Conservation (phyloP, 108 stramenopile species). For the Nitzschia sp. region DNA sequence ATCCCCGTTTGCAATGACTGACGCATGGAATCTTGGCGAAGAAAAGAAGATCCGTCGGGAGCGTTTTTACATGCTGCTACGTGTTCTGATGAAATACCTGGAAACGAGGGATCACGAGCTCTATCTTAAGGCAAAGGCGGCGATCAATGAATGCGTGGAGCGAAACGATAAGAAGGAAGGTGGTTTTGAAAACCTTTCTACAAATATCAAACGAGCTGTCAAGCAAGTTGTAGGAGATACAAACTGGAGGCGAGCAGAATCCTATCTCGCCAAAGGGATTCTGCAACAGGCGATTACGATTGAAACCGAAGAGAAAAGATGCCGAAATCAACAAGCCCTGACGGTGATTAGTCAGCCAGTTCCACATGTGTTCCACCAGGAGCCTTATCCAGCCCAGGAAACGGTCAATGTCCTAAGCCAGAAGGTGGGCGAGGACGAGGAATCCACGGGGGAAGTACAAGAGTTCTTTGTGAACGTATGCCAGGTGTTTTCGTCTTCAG, state of each 20-base stretch:
- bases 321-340: too few relatives aligned
- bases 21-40: neutral
- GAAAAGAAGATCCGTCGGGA: conserved; percentile 11
- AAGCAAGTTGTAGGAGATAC: conserved; percentile 5
- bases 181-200: neutral
- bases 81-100: conserved; percentile 18
- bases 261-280: conserved; percentile 1
- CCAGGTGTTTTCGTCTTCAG: neutral
- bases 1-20: neutral
- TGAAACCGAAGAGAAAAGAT: neutral
- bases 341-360: neutral
- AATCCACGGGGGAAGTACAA: neutral
- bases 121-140: neutral
- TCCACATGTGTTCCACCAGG: neutral
- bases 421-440: neutral
- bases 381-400: neutral
- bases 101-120: neutral
- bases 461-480: neutral
- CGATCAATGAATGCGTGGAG: neutral
- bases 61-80: conserved; percentile 16
- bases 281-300: neutral
- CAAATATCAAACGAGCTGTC: neutral
- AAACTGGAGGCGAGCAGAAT: conserved; percentile 14
- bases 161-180: neutral
- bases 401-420: too few relatives aligned